Conservation (phyloP, 441 rosid species). For the Croton laevigatus region DNA sequence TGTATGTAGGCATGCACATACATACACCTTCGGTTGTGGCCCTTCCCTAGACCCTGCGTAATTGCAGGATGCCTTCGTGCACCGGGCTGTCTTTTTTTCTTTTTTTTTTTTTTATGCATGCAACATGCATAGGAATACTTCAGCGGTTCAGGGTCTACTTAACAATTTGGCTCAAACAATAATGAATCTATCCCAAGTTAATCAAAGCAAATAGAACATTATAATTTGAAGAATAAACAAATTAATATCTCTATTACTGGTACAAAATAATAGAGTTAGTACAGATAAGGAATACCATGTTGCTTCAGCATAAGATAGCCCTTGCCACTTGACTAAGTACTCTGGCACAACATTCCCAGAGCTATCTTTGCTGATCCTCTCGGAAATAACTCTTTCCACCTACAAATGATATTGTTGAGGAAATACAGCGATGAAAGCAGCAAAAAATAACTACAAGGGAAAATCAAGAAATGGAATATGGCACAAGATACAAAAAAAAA, state of each 20-base stretch:
- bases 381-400: conserved; percentile 95
- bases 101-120: too few relatives aligned
- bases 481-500: conserved; percentile 4
- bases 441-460: conserved; percentile 9
- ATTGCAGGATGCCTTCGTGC: too few relatives aligned
- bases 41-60: too few relatives aligned
- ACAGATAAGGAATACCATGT: conserved; percentile 68
- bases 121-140: neutral
- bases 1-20: too few relatives aligned
- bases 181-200: neutral
- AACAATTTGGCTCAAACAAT: conserved; percentile 12
- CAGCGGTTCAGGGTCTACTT: neutral
- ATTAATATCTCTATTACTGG: neutral
- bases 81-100: too few relatives aligned
- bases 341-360: conserved; percentile 79
- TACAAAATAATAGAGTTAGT: conserved; percentile 13
- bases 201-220: neutral
- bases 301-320: conserved; percentile 99
- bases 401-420: conserved; percentile 34
- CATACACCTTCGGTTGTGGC: too few relatives aligned
- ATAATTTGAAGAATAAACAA: conserved; percentile 4
- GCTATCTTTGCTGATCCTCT: conserved; percentile 76
- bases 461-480: conserved; percentile 5
- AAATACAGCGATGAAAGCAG: conserved; percentile 16
- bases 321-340: conserved; percentile 99